Evolutionary conservation across 495 filamentous ascomycete genomes (phyloP), one percentile per base, ranked within the genome.

Genomic region (Xylaria longipes): DNA sequence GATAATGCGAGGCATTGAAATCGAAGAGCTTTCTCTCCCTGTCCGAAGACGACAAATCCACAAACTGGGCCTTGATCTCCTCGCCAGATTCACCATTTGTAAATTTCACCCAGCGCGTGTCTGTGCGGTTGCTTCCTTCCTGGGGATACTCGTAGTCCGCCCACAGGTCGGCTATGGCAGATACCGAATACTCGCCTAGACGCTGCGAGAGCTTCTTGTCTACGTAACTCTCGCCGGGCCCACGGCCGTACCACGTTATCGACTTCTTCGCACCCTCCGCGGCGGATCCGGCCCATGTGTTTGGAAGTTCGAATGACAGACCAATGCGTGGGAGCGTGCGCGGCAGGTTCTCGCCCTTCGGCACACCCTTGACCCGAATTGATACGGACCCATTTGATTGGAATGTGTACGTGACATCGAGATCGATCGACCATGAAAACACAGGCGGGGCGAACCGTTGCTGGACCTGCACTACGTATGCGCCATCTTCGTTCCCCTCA

Each of bases 61-160:
- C 33, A 72, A 82, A 72, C 45, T 69, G 69, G 41, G 79, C 78
- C 64, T 79, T 80, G 20, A 84, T 48, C 37, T 82, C 78, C 65
- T 78, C 74, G 15, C 82, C 81, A 5, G 79, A 67, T 0, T 70
- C 68, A 11, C 48, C 22, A 57, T 84, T 75, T 5, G 74, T 73
- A 15, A 87, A 76, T 45, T 78, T 65, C 29, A 90, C 76, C 87
- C 87, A 91, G 22, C 84, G 73, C 4, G 86, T 88, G 25, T 87
- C 88, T 52, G 85, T 87, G n/a, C 88, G 79, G 69, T 91, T 91
- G 43, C 88, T 86, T 60, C 82, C 86, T 70, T 92, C 90, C 69
- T 91, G 90, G 0, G 89, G 90, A 39, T 86, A 85, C 50, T 92
- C 90, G 74, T 91, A 91, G 4, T 82, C 78, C 1, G 85, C 86